phyloP scores from a whole-genome alignment of 2,329 filamentous ascomycete species.

The Claviceps fusiformis region DNA sequence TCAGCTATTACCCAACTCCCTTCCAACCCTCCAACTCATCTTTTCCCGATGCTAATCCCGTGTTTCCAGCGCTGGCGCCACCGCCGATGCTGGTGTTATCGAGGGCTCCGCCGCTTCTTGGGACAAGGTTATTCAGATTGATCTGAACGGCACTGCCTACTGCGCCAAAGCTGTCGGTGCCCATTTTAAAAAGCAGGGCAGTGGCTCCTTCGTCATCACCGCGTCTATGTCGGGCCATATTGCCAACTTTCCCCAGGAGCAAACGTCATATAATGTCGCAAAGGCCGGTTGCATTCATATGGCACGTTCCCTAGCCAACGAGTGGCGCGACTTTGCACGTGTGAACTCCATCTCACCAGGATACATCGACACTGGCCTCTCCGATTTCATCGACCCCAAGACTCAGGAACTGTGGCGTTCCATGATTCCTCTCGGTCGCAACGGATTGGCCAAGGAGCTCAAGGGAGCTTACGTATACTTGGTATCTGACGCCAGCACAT shows the following conservation, averaged over 20 bases:
- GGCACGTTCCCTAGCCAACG: constrained; percentile 39
- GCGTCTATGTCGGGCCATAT: constrained; percentile 59
- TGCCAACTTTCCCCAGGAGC: constrained; percentile 56
- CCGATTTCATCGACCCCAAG: constrained; percentile 49
- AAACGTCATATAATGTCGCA: constrained; percentile 53
- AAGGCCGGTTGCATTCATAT: constrained; percentile 42
- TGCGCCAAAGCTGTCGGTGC: constrained; percentile 50
- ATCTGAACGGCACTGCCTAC: constrained; percentile 56
- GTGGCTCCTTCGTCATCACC: constrained; percentile 54
- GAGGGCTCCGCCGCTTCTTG: constrained; percentile 55
- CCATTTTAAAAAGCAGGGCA: constrained; percentile 50
- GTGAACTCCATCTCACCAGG: constrained; percentile 54
- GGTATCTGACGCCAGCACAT: constrained; percentile 59
- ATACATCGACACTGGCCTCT: constrained; percentile 56
- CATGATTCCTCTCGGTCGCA: constrained; percentile 62
- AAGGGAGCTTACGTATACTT: constrained; percentile 72
- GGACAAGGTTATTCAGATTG: constrained; percentile 48
- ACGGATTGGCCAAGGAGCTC: constrained; percentile 55
- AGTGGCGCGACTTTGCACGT: constrained; percentile 56
- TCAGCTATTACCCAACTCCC: too few species aligned
- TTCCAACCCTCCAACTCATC: constrained; percentile 24
- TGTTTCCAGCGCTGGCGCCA: constrained; percentile 43
- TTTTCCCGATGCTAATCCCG: background rate
- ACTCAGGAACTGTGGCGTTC: constrained; percentile 59
- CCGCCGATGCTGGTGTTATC: constrained; percentile 53